These are phyloP conservation scores for Carex littledalei DNA, from an alignment of 176 grass and related monocot genomes.

Conservation along the genomic window DNA sequence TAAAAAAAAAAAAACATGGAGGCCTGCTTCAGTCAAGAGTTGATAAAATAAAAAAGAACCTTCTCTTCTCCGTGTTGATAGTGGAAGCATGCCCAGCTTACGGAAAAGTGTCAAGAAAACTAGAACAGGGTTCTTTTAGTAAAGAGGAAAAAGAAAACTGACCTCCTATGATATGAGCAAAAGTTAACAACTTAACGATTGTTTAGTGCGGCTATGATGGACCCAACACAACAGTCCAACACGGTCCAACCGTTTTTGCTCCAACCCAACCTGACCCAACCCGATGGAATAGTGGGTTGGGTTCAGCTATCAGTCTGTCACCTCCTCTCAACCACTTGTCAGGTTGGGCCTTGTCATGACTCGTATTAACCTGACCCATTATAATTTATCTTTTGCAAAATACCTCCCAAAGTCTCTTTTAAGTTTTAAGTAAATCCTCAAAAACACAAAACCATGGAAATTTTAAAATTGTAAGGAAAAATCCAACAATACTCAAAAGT, in stretches of 20 bases:
- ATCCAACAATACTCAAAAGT: not conserved
- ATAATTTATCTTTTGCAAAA: not conserved
- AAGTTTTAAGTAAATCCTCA: not conserved
- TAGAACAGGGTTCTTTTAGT: too few relatives aligned
- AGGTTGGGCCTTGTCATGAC: not conserved
- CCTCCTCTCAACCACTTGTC: not conserved
- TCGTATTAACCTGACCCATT: not conserved
- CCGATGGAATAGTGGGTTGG: not conserved
- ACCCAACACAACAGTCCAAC: not conserved
- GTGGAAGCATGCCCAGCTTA: too few relatives aligned
- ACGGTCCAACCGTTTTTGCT: not conserved
- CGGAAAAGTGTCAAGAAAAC: too few relatives aligned
- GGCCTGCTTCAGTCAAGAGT: too few relatives aligned
- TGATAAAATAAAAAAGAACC: too few relatives aligned
- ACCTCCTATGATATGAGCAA: too few relatives aligned
- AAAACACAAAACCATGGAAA: not conserved
- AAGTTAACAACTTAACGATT: too few relatives aligned
- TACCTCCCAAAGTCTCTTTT: not conserved
- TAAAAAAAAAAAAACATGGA: too few relatives aligned
- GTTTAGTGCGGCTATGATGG: too few relatives aligned
- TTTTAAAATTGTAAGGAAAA: not conserved
- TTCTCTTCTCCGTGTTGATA: too few relatives aligned
- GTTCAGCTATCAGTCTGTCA: not conserved
- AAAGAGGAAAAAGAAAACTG: too few relatives aligned
- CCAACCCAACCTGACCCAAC: not conserved